Conservation (phyloP, 2,329 filamentous ascomycete species). For the Periglandula ipomoeae region DNA sequence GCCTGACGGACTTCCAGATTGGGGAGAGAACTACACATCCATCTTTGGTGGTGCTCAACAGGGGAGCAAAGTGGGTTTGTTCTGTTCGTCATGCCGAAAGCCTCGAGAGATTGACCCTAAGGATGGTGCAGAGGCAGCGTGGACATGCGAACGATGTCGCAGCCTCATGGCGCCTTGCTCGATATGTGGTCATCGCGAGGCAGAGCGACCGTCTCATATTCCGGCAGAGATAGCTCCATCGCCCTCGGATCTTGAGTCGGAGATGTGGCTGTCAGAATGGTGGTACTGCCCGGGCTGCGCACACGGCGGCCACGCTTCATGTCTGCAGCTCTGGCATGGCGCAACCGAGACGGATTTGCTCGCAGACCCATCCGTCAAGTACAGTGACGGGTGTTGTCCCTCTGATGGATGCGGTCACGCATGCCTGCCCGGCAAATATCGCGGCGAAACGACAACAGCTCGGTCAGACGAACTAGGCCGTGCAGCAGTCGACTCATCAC, state of each 20-base stretch:
- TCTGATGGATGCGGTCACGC: slow-evolving; percentile 57
- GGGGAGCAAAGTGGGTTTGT: slow-evolving; percentile 42
- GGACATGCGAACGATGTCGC: slow-evolving; percentile 48
- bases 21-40: slow-evolving; percentile 45
- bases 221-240: slow-evolving; percentile 21
- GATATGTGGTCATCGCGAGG: slow-evolving; percentile 47
- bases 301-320: slow-evolving; percentile 53
- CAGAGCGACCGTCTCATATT: slow-evolving; percentile 31
- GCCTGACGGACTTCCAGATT: slow-evolving; percentile 40
- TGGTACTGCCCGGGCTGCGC: slow-evolving; percentile 55
- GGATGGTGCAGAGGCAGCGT: slow-evolving; percentile 36
- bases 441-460: slow-evolving; percentile 35
- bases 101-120: slow-evolving; percentile 44
- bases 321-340: slow-evolving; percentile 51
- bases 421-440: slow-evolving; percentile 49
- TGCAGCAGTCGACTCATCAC: slow-evolving; percentile 31
- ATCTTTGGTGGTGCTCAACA: slow-evolving; percentile 47
- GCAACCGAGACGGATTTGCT: slow-evolving; percentile 17
- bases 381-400: slow-evolving; percentile 51
- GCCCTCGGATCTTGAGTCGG: slow-evolving; percentile 13
- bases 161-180: slow-evolving; percentile 46
- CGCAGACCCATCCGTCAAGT: slow-evolving; percentile 17
- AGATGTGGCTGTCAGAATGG: slow-evolving; percentile 36
- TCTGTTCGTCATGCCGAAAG: slow-evolving; percentile 47
- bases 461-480: slow-evolving; percentile 44